Conservation (phyloP, 306 rosid genomes). For the Canavalia ensiformis region DNA sequence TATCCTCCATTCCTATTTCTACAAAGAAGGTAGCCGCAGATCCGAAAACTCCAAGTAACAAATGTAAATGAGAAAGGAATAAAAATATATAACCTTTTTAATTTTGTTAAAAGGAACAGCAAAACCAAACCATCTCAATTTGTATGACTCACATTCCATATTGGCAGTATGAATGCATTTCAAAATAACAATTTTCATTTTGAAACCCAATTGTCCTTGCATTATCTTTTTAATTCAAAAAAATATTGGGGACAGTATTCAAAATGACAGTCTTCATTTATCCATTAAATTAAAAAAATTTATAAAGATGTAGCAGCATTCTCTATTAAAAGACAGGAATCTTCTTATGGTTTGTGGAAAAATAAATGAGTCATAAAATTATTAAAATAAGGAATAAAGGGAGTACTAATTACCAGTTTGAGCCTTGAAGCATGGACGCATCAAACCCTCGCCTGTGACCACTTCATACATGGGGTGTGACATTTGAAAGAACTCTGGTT, state of each 20-base stretch:
- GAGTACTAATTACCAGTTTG: constrained; percentile 67
- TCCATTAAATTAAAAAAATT: not conserved
- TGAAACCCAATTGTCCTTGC: not conserved
- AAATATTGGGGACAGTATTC: not conserved
- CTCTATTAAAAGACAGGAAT: not conserved
- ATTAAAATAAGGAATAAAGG: not conserved
- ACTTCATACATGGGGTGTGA: constrained; percentile 98
- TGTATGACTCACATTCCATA: not conserved
- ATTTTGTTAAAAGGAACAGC: constrained; percentile 22
- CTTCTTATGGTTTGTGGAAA: constrained; percentile 21
- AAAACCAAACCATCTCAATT: not conserved
- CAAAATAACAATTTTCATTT: not conserved
- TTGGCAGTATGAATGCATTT: not conserved
- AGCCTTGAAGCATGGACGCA: constrained; percentile 98
- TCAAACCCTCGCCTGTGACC: constrained; percentile 94
- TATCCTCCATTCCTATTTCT: constrained; percentile 24
- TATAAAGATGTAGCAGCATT: not conserved
- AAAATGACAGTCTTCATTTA: constrained; percentile 1
- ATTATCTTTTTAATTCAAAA: not conserved
- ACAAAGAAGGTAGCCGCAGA: not conserved
- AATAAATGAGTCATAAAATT: not conserved
- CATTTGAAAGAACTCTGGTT: constrained; percentile 96
- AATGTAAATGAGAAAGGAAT: constrained; percentile 1
- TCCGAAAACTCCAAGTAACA: not conserved
- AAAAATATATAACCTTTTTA: not conserved